Base-by-base conservation (phyloP, 805 yeast genomes). In the Candida odintsovae region DNA sequence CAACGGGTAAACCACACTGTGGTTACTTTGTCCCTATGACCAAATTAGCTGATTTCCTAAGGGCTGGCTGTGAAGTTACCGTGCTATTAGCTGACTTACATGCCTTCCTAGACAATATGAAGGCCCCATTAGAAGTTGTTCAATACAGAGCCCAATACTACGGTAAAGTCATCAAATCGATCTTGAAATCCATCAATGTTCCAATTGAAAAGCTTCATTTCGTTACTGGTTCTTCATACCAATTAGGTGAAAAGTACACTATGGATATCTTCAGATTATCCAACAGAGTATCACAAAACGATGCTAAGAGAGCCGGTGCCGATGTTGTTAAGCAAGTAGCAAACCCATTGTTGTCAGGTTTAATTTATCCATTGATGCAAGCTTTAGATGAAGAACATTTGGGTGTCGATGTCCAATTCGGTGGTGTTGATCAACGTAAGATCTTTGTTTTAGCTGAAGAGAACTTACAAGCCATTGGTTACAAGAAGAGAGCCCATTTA, bases 21-120 rank as follows among this genome's bases (percentile, higher is more conserved):
- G 99, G 98, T 44, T 94, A 94, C 76, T 89, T 94, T 63, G 99
- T 94, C 35, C 94, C 98, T 44, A 92, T 94, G 98, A 85, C 95
- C 51, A 92, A 94, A 67, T 70, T 94, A 57, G 98, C 98, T 2
- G 90, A 94, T 65, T 89, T 92, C 66, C 77, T 94, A 66, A 84
- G 82, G 60, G 99, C 99, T 16, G 99, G 98, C 12, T 89, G 96
- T 72, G 94, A 89, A 63, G 95, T 94, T 38, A 89, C 82, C 1
- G 94, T 94, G 7, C 75, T 94, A 49, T 67, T 94, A 55, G 99
- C 99, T 15, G 99, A 94, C 64, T 73, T 94, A 61, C 99, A 94
- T 62, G 99, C 98, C 11, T 94, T 84, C 64, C 77, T 94, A 63
- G 99, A 94, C 65, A 94, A 94, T 73, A 90, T 92, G 98, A 94